Conservation (phyloP, 805 yeast species). For the Saccharomycopsis fodiens region DNA sequence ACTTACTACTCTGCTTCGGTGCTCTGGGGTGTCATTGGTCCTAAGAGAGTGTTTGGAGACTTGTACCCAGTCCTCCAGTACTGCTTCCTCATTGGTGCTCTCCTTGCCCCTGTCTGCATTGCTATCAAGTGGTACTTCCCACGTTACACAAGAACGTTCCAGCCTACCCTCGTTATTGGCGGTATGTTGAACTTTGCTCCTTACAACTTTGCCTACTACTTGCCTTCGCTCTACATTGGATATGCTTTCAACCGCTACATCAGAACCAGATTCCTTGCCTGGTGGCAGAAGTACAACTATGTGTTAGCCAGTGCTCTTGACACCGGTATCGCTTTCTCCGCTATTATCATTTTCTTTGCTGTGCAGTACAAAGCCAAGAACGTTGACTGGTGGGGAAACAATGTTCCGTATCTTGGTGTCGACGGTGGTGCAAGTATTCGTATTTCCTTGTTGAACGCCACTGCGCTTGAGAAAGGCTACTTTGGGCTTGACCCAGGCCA, state of each 20-base stretch:
- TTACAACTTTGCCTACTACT: no score
- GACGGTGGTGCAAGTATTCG: constrained; percentile 32
- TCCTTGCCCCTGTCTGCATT: constrained; percentile 36
- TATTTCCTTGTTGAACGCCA: constrained; percentile 16
- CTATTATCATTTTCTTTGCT: constrained; percentile 47
- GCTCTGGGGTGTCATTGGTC: no score
- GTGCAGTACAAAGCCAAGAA: constrained; percentile 35
- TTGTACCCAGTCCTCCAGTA: constrained; percentile 46
- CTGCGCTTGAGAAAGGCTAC: no score
- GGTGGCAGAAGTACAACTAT: constrained; percentile 82
- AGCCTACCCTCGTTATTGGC: constrained; percentile 55
- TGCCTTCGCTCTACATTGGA: no score
- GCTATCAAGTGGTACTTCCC: constrained; percentile 31
- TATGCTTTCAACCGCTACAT: constrained; percentile 56
- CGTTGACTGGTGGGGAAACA: constrained; percentile 37
- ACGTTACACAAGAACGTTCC: constrained; percentile 35
- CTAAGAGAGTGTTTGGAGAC: no score
- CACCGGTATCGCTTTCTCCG: constrained; percentile 58
- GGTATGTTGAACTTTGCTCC: constrained; percentile 39
- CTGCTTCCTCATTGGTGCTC: constrained; percentile 50
- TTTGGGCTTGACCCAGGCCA: no score
- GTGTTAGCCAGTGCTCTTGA: constrained; percentile 62
- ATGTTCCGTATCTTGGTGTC: constrained; percentile 30
- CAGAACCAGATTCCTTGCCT: constrained; percentile 44
- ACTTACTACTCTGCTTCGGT: no score